phyloP scores from a whole-genome alignment of 2,329 filamentous ascomycete genomes.

The Tolypocladium tropicale region DNA sequence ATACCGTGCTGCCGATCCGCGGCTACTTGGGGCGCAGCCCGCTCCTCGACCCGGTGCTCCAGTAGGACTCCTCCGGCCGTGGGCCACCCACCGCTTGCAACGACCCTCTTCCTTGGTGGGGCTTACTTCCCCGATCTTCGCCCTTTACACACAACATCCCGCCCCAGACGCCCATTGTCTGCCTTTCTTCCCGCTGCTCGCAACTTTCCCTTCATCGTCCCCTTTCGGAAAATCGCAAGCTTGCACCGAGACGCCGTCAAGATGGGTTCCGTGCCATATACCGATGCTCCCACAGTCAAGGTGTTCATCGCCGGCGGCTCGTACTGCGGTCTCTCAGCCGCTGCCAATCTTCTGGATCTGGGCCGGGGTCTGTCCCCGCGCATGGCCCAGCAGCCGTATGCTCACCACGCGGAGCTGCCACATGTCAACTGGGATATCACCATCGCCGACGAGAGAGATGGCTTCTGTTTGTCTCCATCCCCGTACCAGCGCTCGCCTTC shows the following conservation, averaged over 20 bases:
- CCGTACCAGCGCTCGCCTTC: not conserved
- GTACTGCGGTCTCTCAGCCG: slow-evolving; percentile 59
- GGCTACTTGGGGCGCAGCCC: not conserved
- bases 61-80: not conserved
- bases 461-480: slow-evolving; percentile 54
- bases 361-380: slow-evolving; percentile 46
- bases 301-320: slow-evolving; percentile 62
- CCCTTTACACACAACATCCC: not conserved
- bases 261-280: slow-evolving; percentile 20
- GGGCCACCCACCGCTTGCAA: not conserved
- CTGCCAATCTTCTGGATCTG: slow-evolving; percentile 58
- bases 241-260: not conserved
- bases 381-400: slow-evolving; percentile 23
- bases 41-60: not conserved
- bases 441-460: slow-evolving; percentile 70
- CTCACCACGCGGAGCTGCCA: slow-evolving; percentile 29
- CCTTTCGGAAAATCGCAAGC: not conserved
- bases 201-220: not conserved
- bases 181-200: not conserved
- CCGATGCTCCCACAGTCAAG: slow-evolving; percentile 28
- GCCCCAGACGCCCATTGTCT: not conserved
- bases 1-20: not conserved
- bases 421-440: slow-evolving; percentile 56
- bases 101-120: not conserved
- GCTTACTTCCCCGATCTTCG: not conserved